Evolutionary conservation across 306 rosid genomes (phyloP).

Genomic region (Erythrophleum fordii): DNA sequence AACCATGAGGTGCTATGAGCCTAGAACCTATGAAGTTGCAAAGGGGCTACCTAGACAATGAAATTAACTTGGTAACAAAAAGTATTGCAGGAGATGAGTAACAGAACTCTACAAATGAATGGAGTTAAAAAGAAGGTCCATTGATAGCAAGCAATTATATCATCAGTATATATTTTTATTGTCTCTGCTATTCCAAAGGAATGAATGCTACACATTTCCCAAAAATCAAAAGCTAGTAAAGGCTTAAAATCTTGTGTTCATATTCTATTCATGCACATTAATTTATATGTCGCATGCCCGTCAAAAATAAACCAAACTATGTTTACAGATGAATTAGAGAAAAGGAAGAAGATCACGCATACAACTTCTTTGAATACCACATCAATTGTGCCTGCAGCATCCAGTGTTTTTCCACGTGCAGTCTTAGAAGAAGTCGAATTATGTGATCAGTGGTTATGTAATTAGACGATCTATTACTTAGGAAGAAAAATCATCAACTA

Average conservation of each 20-base stretch:
- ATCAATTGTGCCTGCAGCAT: not conserved
- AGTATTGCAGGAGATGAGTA: no score
- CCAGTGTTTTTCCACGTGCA: not conserved
- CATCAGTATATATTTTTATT: not conserved
- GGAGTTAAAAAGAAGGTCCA: not conserved
- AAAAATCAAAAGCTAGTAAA: not conserved
- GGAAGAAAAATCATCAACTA: conserved; percentile 14
- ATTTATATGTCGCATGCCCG: not conserved
- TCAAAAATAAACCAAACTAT: not conserved
- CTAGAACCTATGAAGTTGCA: not conserved
- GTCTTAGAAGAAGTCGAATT: not conserved
- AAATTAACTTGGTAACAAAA: not conserved
- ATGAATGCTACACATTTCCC: not conserved
- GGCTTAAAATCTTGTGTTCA: not conserved
- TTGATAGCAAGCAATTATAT: not conserved
- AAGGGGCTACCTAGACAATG: not conserved
- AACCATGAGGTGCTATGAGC: not conserved
- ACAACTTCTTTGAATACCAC: not conserved
- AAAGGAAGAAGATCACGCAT: not conserved
- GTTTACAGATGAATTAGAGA: not conserved
- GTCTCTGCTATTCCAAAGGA: not conserved
- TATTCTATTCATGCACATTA: not conserved
- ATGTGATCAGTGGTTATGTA: not conserved
- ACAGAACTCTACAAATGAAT: not conserved
- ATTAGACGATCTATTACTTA: not conserved